Base-by-base conservation (phyloP, 116 monocot genomes). In the Cymodocea nodosa region DNA sequence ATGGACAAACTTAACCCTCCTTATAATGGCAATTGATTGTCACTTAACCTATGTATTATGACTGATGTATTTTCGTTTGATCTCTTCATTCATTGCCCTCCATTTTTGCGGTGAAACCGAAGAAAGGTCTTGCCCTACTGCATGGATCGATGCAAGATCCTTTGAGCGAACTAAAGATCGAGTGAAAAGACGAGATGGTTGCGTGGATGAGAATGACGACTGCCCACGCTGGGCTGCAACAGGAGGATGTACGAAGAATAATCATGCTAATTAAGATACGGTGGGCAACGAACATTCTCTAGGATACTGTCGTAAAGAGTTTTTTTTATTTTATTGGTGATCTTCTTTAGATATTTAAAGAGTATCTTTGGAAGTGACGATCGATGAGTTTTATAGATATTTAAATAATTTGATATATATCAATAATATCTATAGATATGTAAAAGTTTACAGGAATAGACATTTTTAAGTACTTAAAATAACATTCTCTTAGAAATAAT, bases 71-170 rank as follows among this genome's bases (percentile, higher is more conserved):
- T 57, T 19, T 0, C 3, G 11, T 56, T 16, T 10, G 5, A n/a
- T 56, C 23, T 11, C 24, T 18, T 44, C 52, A 18, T 23, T 40
- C 4, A 15, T 68, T 40, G 15, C 15, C 56, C 37, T 51, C 9
- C 23, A 13, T n/a, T n/a, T 62, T 2, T 70, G 74, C 84, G 89
- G 93, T 86, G 69, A 89, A 82, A 79, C 83, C 93, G 0, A 35
- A 63, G 68, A 93, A 89, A 56, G 84, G 93, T 20, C 89, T 89
- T 66, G 89, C 93, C 89, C 93, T 2, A 93, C 93, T 18, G 89
- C 86, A 77, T 93, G 93, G 93, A 84, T 93, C 63, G 86, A 84
- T 62, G 83, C 89, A 51, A 83, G 79, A 51, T 80, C 89, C 56
- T 89, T 86, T 44, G 86, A 80, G 2, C 18, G n/a, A 2, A 4